A percentile compares a stretch with the other conserved stretches of the same genome.
phyloP scores from a whole-genome alignment of 306 rosid species.

The Citrullus mucosospermus region DNA sequence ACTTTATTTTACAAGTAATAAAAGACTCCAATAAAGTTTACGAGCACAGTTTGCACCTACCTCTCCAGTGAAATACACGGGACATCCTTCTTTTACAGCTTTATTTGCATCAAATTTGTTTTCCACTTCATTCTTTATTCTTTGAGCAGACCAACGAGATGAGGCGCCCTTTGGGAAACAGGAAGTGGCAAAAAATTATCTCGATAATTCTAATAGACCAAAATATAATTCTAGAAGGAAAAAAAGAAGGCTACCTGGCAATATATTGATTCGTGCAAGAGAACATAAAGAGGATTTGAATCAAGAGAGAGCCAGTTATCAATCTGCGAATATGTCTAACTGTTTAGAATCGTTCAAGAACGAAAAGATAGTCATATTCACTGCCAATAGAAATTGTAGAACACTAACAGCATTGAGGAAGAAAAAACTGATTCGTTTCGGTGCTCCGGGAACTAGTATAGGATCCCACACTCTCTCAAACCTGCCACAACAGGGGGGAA shows the following conservation, averaged over 20 bases:
- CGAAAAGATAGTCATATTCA: constrained; percentile 8
- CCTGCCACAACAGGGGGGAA: constrained; percentile 21
- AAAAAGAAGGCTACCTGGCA: constrained; percentile 52
- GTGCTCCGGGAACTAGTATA: constrained; percentile 60
- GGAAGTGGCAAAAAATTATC: neutral
- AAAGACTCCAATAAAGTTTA: neutral
- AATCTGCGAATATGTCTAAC: constrained; percentile 38
- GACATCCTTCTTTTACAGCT: constrained; percentile 54
- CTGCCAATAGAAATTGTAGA: constrained; percentile 8
- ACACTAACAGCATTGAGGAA: constrained; percentile 64
- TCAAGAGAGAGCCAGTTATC: constrained; percentile 41
- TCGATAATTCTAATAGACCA: neutral
- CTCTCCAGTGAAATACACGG: constrained; percentile 73
- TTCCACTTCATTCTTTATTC: constrained; percentile 44
- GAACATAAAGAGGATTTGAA: constrained; percentile 76
- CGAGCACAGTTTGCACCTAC: constrained; percentile 18
- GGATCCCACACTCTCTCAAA: constrained; percentile 97
- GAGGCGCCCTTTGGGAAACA: constrained; percentile 50
- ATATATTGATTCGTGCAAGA: constrained; percentile 72
- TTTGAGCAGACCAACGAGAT: constrained; percentile 64
- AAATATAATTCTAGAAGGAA: neutral
- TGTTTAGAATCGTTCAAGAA: constrained; percentile 13
- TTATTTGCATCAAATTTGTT: constrained; percentile 47
- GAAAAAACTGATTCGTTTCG: constrained; percentile 53
- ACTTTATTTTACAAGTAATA: neutral